Evolutionary conservation across 2,329 filamentous ascomycete genomes (phyloP).

Genomic region (Ramularia collo-cygni): DNA sequence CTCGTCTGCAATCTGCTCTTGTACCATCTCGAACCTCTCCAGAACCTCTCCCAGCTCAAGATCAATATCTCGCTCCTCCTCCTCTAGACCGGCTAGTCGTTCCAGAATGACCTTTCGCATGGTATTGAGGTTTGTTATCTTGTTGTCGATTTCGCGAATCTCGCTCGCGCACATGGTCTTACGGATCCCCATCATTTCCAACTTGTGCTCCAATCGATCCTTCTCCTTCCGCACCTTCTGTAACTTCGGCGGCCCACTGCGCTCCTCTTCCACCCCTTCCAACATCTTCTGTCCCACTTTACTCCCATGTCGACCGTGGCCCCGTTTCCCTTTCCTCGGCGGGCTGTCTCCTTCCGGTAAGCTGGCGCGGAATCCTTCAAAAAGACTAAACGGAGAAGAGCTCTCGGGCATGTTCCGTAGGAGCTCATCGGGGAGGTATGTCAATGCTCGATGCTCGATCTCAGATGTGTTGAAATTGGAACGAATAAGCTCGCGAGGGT

Average conservation of each 20-base stretch:
- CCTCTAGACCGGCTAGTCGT: constrained; percentile 74
- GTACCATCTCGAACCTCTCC: constrained; percentile 56
- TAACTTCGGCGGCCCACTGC: constrained; percentile 60
- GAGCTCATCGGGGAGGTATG: constrained; percentile 83
- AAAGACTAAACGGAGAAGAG: constrained; percentile 81
- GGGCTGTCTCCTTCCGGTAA: constrained; percentile 60
- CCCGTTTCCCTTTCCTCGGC: constrained; percentile 31
- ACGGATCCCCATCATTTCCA: constrained; percentile 84
- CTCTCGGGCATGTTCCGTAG: constrained; percentile 82
- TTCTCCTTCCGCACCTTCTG: constrained; percentile 73
- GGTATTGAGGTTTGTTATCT: constrained; percentile 83
- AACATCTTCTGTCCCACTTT: constrained; percentile 66
- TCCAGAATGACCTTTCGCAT: constrained; percentile 93
- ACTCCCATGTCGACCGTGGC: constrained; percentile 61
- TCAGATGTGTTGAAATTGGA: constrained; percentile 84
- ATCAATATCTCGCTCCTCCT: constrained; percentile 84
- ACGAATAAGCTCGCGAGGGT: constrained; percentile 88
- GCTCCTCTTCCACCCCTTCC: constrained; percentile 49
- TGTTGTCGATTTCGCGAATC: constrained; percentile 93
- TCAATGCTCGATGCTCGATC: constrained; percentile 87
- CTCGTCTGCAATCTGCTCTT: constrained; percentile 51
- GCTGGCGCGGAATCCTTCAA: constrained; percentile 91
- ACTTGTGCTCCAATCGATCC: constrained; percentile 68
- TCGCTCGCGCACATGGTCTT: constrained; percentile 98
- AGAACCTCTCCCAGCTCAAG: constrained; percentile 65